phyloP scores from a whole-genome alignment of 371 early-diverging fungal species.

The Haplosporangium sp. region DNA sequence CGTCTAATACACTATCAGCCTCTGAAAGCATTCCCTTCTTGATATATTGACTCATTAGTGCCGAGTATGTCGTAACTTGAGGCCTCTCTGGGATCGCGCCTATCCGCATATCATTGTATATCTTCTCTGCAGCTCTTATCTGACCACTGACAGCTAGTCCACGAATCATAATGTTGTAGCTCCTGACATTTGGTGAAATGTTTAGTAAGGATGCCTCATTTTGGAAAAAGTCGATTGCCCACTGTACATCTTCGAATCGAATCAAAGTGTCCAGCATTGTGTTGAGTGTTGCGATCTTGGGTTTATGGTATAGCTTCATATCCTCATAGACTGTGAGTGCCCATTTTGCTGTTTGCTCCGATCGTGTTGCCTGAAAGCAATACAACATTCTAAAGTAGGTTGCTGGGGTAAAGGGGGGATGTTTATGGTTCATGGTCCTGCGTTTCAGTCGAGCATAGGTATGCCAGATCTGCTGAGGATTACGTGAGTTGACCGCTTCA shows the following conservation, averaged over 20 bases:
- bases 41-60: slow-evolving; percentile 40
- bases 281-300: slow-evolving; percentile 24
- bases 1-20: slow-evolving; percentile 58
- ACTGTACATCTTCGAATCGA: slow-evolving; percentile 18
- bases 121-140: slow-evolving; percentile 19
- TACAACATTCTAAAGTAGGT: slow-evolving; percentile 28
- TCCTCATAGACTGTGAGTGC: slow-evolving; percentile 38
- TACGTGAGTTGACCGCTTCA: slow-evolving; percentile 32
- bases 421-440: neutral
- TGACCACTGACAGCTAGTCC: slow-evolving; percentile 21
- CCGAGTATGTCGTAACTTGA: slow-evolving; percentile 44
- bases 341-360: slow-evolving; percentile 22
- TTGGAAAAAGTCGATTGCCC: slow-evolving; percentile 31
- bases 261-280: slow-evolving; percentile 33
- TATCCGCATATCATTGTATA: slow-evolving; percentile 37
- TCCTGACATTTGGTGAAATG: slow-evolving; percentile 9
- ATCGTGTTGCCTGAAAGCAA: slow-evolving; percentile 27
- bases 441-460: slow-evolving; percentile 23
- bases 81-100: slow-evolving; percentile 19
- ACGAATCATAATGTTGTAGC: slow-evolving; percentile 47
- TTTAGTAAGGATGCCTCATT: slow-evolving; percentile 5
- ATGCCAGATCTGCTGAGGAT: slow-evolving; percentile 42
- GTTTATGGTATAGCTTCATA: slow-evolving; percentile 17
- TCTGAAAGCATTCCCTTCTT: slow-evolving; percentile 26
- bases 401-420: slow-evolving; percentile 8